These are phyloP conservation scores for Monosporascus sp. DNA, from an alignment of 2,329 filamentous ascomycete species.

Conservation along the genomic window DNA sequence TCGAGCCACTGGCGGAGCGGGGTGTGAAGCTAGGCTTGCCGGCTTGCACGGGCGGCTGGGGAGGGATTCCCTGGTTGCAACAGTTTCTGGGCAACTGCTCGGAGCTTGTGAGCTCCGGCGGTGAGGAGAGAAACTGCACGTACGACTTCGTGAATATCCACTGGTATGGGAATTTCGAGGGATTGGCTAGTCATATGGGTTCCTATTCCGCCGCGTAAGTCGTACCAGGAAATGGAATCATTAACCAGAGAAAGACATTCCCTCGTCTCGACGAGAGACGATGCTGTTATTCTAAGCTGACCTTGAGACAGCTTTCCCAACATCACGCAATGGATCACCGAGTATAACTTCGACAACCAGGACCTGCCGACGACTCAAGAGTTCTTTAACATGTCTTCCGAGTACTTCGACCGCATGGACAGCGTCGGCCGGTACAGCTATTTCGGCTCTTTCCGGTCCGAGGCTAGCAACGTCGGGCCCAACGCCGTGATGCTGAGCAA, in stretches of 20 bases:
- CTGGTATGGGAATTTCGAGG: slow-evolving; percentile 66
- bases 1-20: slow-evolving; percentile 60
- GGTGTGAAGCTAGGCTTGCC: slow-evolving; percentile 67
- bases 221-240: neutral
- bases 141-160: slow-evolving; percentile 61
- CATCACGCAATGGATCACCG: slow-evolving; percentile 69
- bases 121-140: slow-evolving; percentile 46
- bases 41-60: slow-evolving; percentile 57
- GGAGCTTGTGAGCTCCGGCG: slow-evolving; percentile 44
- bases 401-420: slow-evolving; percentile 60
- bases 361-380: slow-evolving; percentile 51
- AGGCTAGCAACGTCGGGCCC: slow-evolving; percentile 66
- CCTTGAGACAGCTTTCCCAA: slow-evolving; percentile 47
- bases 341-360: slow-evolving; percentile 61
- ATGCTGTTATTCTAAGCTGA: slow-evolving; percentile 1
- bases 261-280: neutral
- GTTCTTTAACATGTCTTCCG: slow-evolving; percentile 63
- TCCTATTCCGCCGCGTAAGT: slow-evolving; percentile 44
- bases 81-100: slow-evolving; percentile 62
- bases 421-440: slow-evolving; percentile 66
- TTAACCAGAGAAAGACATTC: neutral
- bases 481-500: slow-evolving; percentile 67
- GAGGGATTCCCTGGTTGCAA: slow-evolving; percentile 61
- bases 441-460: slow-evolving; percentile 69
- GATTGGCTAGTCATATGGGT: slow-evolving; percentile 62